Evolutionary conservation across 306 rosid genomes (phyloP).

Genomic region (Quercus engelmannii): DNA sequence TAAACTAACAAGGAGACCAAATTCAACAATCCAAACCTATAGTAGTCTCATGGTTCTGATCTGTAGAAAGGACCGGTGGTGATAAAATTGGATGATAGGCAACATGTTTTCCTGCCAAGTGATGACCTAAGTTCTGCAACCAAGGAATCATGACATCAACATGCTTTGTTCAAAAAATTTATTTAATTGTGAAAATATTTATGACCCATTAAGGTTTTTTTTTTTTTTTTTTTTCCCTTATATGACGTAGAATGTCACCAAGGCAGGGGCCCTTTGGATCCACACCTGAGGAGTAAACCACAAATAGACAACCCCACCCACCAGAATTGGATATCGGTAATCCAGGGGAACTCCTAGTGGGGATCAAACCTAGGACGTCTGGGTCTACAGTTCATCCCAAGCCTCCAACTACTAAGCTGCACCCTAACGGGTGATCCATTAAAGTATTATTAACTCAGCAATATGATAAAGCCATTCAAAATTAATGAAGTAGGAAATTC

Average conservation of each 20-base stretch:
- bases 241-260: no score
- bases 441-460: not conserved
- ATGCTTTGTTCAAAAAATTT: slow-evolving; percentile 1
- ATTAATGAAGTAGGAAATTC: not conserved
- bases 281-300: no score
- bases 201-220: not conserved
- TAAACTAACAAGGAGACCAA: slow-evolving; percentile 13
- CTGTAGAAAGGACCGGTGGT: slow-evolving; percentile 58
- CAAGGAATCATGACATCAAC: slow-evolving; percentile 6
- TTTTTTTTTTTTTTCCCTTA: no score
- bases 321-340: no score
- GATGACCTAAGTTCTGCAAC: slow-evolving; percentile 52
- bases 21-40: slow-evolving; percentile 42
- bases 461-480: not conserved
- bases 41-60: slow-evolving; percentile 32
- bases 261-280: no score
- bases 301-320: no score
- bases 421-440: no score
- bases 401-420: no score
- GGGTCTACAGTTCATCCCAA: no score
- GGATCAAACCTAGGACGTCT: no score
- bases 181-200: not conserved
- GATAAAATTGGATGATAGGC: slow-evolving; percentile 55
- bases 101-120: slow-evolving; percentile 55
- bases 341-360: no score